phyloP scores from a whole-genome alignment of 352 stramenopile species.

The Globisporangium mamillatum region DNA sequence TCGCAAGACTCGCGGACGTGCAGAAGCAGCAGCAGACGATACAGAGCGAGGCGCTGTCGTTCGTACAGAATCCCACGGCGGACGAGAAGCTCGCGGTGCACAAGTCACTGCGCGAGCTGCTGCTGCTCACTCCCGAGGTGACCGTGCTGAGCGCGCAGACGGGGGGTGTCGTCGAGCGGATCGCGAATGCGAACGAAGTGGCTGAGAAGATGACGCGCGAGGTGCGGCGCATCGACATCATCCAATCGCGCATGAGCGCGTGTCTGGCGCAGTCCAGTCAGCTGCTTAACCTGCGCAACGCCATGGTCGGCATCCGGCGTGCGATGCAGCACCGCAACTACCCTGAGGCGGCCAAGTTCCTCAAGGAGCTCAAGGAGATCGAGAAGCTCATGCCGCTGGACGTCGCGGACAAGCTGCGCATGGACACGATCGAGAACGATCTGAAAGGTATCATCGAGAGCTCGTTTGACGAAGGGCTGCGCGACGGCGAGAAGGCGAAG shows the following conservation, averaged over 20 bases:
- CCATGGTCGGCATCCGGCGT: constrained; percentile 62
- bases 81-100: constrained; percentile 56
- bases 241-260: constrained; percentile 70
- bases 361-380: constrained; percentile 75
- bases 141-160: constrained; percentile 73
- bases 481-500: constrained; percentile 32
- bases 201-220: constrained; percentile 88
- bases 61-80: constrained; percentile 35
- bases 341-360: constrained; percentile 63
- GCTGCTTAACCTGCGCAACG: constrained; percentile 78
- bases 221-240: constrained; percentile 74
- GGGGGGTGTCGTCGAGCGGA: constrained; percentile 74
- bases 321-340: constrained; percentile 77
- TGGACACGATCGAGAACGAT: constrained; percentile 85
- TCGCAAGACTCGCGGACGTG: constrained; percentile 49
- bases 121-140: constrained; percentile 61
- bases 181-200: constrained; percentile 87
- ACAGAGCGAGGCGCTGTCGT: constrained; percentile 29
- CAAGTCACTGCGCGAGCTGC: constrained; percentile 46
- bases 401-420: constrained; percentile 76
- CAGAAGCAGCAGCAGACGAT: constrained; percentile 43
- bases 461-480: constrained; percentile 58
- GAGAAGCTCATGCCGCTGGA: constrained; percentile 75
- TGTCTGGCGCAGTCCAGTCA: constrained; percentile 64
- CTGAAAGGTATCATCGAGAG: constrained; percentile 75